Evolutionary conservation across 257 asterid genomes (phyloP).

Genomic region (Petunia secreta): DNA sequence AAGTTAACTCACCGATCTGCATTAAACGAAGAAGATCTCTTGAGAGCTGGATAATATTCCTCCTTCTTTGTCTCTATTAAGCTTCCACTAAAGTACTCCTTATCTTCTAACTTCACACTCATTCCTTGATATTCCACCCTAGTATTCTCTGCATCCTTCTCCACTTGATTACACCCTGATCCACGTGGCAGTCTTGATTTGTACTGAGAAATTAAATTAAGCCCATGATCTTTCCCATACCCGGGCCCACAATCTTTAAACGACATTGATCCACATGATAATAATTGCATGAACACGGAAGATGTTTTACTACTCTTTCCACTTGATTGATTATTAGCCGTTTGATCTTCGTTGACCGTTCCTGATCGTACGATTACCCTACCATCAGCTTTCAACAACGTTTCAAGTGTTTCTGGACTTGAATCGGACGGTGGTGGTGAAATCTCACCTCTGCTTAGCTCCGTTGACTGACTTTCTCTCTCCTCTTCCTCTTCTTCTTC

Average conservation of each 20-base stretch:
- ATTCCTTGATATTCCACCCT: conserved; percentile 1
- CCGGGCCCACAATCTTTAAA: conserved; percentile 67
- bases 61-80: conserved; percentile 64
- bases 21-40: conserved; percentile 77
- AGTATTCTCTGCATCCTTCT: conserved; percentile 2
- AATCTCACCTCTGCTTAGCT: conserved; percentile 50
- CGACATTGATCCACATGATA: conserved; percentile 62
- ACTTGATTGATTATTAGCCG: conserved; percentile 24
- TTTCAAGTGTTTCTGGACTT: conserved; percentile 81
- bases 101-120: conserved; percentile 56
- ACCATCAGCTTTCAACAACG: conserved; percentile 68
- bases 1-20: conserved; percentile 59
- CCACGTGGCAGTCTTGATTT: conserved; percentile 51
- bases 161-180: not conserved
- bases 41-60: conserved; percentile 53
- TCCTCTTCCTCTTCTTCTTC: conserved; percentile 37
- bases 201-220: conserved; percentile 50
- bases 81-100: conserved; percentile 78
- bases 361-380: conserved; percentile 40
- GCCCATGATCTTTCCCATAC: conserved; percentile 30
- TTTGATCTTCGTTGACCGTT: conserved; percentile 34
- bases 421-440: conserved; percentile 90
- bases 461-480: conserved; percentile 26
- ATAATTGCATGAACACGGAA: conserved; percentile 61
- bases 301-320: conserved; percentile 37